Evolutionary conservation across 768 basidiomycete genomes (phyloP), one percentile per base, ranked within the genome.

Genomic region (Lactarius evosmus): DNA sequence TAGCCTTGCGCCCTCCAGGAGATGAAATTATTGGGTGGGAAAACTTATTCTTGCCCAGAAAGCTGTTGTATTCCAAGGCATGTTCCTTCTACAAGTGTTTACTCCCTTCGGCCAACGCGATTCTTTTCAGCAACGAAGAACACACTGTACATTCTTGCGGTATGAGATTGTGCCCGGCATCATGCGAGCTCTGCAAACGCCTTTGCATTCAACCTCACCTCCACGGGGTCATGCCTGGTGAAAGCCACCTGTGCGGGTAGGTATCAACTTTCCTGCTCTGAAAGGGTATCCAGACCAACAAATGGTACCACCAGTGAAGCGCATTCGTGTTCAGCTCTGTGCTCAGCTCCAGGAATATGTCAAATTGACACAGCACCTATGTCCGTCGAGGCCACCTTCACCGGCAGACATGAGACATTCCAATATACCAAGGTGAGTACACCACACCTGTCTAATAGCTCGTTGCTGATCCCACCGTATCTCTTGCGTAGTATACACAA

Each of bases 311-410:
- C 33, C 53, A 86, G 85, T 3, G 79, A 86, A 75, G 72, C 76
- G 17, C 85, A 86, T 69, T 58, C 75, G 7, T 86, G 85, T 63
- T 59, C 69, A 14, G 71, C 75, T 0, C 41, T 74, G 2, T 87
- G 85, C 62, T 67, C 74, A n/a, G 74, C 78, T 0, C 68, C 70
- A 0, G 85, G 86, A 5, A 82, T 80, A 25, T 87, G 85, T 60
- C 78, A 85, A 57, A 85, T 87, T 9, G 80, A 85, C 58, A 83
- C 79, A 0, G 75, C 79, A 0, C 85, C 86, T 1, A 80, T 82
- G 58, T 82, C 85, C 0, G 79, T 87, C 32, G 82, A 85, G 68
- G 83, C 84, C 7, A 85, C 84, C 0, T 87, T 87, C 67, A 82
- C 79, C 0, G 86, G 85, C 1, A 75, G 72, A 60, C 82, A 85